A percentile compares a stretch with the other conserved stretches of the same genome.
Conservation (phyloP, 2,329 filamentous ascomycete genomes). For the Chalara sp. region DNA sequence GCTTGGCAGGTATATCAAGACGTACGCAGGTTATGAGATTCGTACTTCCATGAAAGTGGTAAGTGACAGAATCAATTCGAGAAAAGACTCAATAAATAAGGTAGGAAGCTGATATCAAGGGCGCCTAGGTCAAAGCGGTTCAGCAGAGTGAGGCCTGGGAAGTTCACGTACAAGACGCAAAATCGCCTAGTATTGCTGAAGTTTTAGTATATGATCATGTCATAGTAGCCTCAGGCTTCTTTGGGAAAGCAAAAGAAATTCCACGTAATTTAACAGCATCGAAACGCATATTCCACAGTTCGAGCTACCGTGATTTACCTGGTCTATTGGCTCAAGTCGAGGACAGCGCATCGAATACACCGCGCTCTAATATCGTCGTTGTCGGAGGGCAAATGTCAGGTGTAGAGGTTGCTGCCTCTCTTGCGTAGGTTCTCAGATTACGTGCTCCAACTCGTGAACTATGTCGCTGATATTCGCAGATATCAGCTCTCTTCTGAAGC, state of each 20-base stretch:
- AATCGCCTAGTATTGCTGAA: not conserved
- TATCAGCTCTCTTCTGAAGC: slow-evolving; percentile 58
- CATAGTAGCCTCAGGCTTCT: slow-evolving; percentile 70
- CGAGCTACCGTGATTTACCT: slow-evolving; percentile 51
- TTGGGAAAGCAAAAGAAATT: slow-evolving; percentile 54
- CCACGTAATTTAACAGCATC: slow-evolving; percentile 28
- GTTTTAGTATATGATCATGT: slow-evolving; percentile 56
- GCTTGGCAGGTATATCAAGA: slow-evolving; percentile 53
- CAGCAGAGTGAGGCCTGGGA: slow-evolving; percentile 12
- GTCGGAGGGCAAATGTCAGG: slow-evolving; percentile 81
- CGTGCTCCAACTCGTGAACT: no score
- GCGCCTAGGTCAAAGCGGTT: slow-evolving; percentile 2
- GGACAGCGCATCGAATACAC: slow-evolving; percentile 23
- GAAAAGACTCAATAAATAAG: no score
- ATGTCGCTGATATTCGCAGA: no score
- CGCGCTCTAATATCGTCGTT: slow-evolving; percentile 59
- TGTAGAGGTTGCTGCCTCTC: slow-evolving; percentile 64
- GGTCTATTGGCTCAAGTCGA: slow-evolving; percentile 34
- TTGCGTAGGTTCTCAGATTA: no score
- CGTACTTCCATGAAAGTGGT: slow-evolving; percentile 14
- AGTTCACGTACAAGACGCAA: slow-evolving; percentile 9
- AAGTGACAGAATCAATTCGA: not conserved
- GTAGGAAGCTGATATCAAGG: no score
- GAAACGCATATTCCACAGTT: slow-evolving; percentile 58
- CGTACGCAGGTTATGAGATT: slow-evolving; percentile 37